Evolutionary conservation across 805 yeast species (phyloP).

Genomic region (Yamadazyma akitaensis): DNA sequence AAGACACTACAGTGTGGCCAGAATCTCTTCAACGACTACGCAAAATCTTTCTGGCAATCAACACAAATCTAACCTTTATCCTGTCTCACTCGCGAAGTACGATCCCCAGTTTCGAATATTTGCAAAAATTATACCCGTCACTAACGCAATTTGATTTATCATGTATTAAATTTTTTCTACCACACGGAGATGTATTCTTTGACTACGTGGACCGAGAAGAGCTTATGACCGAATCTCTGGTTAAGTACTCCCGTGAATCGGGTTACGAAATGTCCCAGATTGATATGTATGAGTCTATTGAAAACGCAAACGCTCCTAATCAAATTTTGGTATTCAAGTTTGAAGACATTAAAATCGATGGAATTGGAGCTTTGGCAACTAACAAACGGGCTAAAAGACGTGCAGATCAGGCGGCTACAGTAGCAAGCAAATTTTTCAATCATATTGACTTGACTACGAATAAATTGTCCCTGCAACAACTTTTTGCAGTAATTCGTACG

Average conservation of each 20-base stretch:
- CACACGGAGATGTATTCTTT: conserved; percentile 60
- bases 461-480: conserved; percentile 48
- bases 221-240: conserved; percentile 42
- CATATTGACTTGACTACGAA: conserved; percentile 19
- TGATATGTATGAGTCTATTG: conserved; percentile 52
- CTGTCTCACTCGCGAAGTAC: conserved; percentile 34
- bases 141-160: conserved; percentile 57
- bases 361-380: conserved; percentile 33
- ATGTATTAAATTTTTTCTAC: conserved; percentile 56
- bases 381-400: conserved; percentile 2
- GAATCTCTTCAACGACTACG: conserved; percentile 10
- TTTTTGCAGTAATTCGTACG: conserved; percentile 57
- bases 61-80: conserved; percentile 40
- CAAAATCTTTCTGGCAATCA: conserved; percentile 24
- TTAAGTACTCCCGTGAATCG: conserved; percentile 31
- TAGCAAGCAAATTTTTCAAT: conserved; percentile 9
- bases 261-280: conserved; percentile 34
- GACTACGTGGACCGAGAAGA: conserved; percentile 81
- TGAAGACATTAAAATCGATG: conserved; percentile 60
- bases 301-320: conserved; percentile 38
- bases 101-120: conserved; percentile 28
- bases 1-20: neutral
- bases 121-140: conserved; percentile 28
- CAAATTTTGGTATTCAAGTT: conserved; percentile 75
- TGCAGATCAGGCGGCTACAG: conserved; percentile 7